Conservation (phyloP, 2,329 filamentous ascomycete genomes). For the Arthrobotrys megalospora region DNA sequence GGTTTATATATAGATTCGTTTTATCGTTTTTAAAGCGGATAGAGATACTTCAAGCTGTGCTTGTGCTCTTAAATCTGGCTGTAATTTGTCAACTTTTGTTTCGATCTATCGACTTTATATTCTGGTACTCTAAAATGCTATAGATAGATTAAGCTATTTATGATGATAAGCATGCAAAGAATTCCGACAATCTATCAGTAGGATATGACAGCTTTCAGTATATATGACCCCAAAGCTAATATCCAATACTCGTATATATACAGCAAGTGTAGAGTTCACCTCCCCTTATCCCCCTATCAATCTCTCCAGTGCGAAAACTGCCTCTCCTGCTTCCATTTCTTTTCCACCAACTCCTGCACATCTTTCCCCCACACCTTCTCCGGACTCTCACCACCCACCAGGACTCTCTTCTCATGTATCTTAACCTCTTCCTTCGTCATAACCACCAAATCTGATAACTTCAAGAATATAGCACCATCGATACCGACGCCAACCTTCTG, state of each 20-base stretch:
- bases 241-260: background rate
- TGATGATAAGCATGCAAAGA: too few species aligned
- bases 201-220: too few species aligned
- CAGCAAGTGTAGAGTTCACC: background rate
- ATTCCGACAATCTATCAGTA: too few species aligned
- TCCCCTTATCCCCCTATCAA: background rate
- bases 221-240: background rate
- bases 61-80: too few species aligned
- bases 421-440: slow-evolving; percentile 93
- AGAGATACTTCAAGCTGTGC: too few species aligned
- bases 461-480: slow-evolving; percentile 46
- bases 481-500: slow-evolving; percentile 76
- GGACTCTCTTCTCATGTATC: slow-evolving; percentile 83
- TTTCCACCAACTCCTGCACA: slow-evolving; percentile 78
- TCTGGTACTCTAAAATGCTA: too few species aligned
- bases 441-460: slow-evolving; percentile 77
- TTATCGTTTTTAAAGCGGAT: too few species aligned
- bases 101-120: too few species aligned
- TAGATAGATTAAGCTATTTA: too few species aligned
- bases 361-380: slow-evolving; percentile 82
- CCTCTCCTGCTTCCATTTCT: slow-evolving; percentile 78
- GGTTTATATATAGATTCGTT: too few species aligned
- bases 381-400: slow-evolving; percentile 77
- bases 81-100: too few species aligned
- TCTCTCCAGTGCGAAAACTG: slow-evolving; percentile 51